Evolutionary conservation across 768 basidiomycete genomes (phyloP).

Genomic region (Cystobasidium tubakii): DNA sequence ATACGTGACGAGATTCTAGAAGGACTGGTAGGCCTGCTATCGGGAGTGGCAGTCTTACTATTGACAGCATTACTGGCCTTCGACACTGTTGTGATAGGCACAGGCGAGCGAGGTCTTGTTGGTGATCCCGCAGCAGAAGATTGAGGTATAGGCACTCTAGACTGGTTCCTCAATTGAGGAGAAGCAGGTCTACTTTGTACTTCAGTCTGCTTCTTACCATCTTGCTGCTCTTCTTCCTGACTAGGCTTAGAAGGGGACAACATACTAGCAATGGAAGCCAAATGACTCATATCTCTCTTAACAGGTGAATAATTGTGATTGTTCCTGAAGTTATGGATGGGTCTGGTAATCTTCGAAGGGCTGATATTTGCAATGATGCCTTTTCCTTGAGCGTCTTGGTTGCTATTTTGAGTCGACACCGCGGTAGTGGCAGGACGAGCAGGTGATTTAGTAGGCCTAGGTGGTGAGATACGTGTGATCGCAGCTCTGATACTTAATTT

Average conservation of each 20-base stretch:
- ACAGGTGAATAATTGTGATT: slow-evolving; percentile 17
- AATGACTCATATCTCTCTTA: slow-evolving; percentile 26
- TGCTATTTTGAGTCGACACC: background rate
- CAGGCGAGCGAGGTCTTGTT: background rate
- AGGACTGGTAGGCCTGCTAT: background rate
- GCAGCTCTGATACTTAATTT: background rate
- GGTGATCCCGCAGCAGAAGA: background rate
- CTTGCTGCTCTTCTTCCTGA: background rate
- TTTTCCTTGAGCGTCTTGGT: background rate
- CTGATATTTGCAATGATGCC: background rate
- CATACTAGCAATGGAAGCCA: slow-evolving; percentile 28
- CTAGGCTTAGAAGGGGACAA: slow-evolving; percentile 8
- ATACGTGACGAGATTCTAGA: background rate
- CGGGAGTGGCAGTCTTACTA: background rate
- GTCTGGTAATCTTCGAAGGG: background rate
- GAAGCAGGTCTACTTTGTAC: slow-evolving; percentile 1
- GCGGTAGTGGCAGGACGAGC: background rate
- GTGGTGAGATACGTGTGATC: background rate
- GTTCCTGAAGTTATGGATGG: background rate
- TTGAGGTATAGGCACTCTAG: slow-evolving; percentile 5
- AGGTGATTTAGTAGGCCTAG: slow-evolving; percentile 10
- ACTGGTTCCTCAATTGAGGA: background rate
- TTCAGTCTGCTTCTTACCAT: background rate
- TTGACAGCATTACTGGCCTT: background rate
- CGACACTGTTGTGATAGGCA: background rate